A percentile compares a stretch with the other conserved stretches of the same genome.
These are phyloP conservation scores for Stemphylium beticola DNA, from an alignment of 2,329 filamentous ascomycete species.

Conservation along the genomic window DNA sequence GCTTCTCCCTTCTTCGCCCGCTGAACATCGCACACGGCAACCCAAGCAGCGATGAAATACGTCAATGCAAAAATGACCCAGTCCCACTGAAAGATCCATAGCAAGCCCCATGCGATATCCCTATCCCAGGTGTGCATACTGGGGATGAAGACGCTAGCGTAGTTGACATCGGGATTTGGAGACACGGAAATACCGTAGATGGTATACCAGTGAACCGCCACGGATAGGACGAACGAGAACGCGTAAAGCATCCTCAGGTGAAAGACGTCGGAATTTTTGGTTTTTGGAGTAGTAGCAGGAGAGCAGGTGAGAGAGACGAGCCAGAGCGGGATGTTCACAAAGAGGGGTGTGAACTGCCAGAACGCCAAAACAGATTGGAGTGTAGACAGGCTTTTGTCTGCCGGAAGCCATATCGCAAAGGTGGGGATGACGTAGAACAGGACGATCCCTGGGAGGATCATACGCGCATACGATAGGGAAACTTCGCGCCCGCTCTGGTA, in stretches of 20 bases:
- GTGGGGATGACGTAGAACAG: conserved; percentile 19
- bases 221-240: conserved; percentile 8
- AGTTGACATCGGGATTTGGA: conserved; percentile 15
- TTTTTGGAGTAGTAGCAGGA: background rate
- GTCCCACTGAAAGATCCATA: conserved; percentile 31
- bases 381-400: background rate
- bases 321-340: conserved; percentile 25
- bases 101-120: conserved; percentile 10
- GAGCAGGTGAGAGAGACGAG: conserved; percentile 16
- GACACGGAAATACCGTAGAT: conserved; percentile 19
- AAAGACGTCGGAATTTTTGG: conserved; percentile 14
- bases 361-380: conserved; percentile 18
- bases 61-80: conserved; percentile 15
- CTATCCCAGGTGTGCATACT: conserved; percentile 14
- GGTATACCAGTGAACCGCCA: conserved; percentile 13
- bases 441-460: conserved; percentile 18
- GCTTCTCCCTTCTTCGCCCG: conserved; percentile 16
- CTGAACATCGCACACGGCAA: conserved; percentile 22
- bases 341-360: conserved; percentile 22
- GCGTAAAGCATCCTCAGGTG: conserved; percentile 21
- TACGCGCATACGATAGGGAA: conserved; percentile 19
- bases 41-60: conserved; percentile 11
- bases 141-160: conserved; percentile 20
- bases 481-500: conserved; percentile 21
- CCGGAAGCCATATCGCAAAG: conserved; percentile 16